These are phyloP conservation scores for Sphagnum magellanicum DNA, from an alignment of 228 moss, liverwort and hornwort genomes.

Conservation along the genomic window DNA sequence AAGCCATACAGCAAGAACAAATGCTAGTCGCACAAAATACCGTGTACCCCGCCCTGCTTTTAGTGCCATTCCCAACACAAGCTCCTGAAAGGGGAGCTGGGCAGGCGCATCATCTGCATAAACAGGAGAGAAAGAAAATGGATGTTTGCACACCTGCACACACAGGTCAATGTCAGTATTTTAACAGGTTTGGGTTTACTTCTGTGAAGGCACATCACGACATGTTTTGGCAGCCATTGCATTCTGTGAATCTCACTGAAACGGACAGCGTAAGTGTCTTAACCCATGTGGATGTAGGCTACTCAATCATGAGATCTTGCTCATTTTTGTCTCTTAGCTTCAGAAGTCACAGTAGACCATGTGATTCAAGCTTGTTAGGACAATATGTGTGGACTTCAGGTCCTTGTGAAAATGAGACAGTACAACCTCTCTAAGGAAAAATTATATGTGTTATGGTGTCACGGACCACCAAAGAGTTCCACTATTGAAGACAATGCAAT, in stretches of 20 bases:
- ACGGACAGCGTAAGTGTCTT: not conserved
- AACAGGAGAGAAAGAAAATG: conserved; percentile 96
- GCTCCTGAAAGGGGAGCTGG: conserved; percentile 86
- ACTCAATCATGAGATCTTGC: not conserved
- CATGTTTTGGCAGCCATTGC: not conserved
- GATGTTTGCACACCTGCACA: conserved; percentile 94
- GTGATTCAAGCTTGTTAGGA: no score
- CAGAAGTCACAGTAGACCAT: no score
- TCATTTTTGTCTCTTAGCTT: no score
- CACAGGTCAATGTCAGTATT: not conserved
- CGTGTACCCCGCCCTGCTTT: conserved; percentile 81
- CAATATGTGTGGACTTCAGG: no score
- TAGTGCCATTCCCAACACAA: conserved; percentile 75
- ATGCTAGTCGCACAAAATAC: conserved; percentile 73
- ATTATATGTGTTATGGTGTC: no score
- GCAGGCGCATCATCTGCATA: conserved; percentile 89
- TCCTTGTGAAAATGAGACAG: no score
- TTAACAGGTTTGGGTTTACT: no score
- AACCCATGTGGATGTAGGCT: not conserved
- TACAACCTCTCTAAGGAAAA: no score
- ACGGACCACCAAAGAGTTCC: no score
- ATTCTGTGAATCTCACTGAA: not conserved
- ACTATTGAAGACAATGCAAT: no score
- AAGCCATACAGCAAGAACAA: conserved; percentile 95
- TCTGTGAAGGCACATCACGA: no score